A percentile compares a stretch with the other conserved stretches of the same genome.
These are phyloP conservation scores for Dalechampia spathulata DNA, from an alignment of 441 rosid genomes.

Conservation along the genomic window DNA sequence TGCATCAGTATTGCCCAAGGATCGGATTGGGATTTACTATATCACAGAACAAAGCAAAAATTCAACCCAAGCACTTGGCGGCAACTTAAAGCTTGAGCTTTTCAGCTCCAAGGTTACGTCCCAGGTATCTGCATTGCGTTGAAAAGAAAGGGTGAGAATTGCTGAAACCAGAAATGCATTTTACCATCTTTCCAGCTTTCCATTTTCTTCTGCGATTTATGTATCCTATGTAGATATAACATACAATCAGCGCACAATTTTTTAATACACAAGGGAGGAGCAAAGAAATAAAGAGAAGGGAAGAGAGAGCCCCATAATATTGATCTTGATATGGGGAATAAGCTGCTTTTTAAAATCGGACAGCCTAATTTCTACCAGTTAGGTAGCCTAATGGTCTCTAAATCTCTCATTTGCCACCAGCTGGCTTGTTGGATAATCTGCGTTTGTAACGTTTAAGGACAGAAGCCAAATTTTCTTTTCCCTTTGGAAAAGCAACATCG, in stretches of 20 bases:
- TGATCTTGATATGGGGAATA: conserved; percentile 19
- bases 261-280: conserved; percentile 20
- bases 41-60: too few relatives aligned
- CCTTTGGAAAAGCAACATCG: conserved; percentile 91
- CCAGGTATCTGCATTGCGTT: conserved; percentile 1
- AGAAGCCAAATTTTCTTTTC: conserved; percentile 89
- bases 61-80: too few relatives aligned
- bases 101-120: too few relatives aligned
- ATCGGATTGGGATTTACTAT: too few relatives aligned
- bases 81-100: too few relatives aligned
- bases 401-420: conserved; percentile 33
- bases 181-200: conserved; percentile 16
- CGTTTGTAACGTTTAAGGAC: conserved; percentile 96
- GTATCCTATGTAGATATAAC: conserved; percentile 28
- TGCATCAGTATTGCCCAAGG: too few relatives aligned
- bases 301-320: too few relatives aligned
- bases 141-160: too few relatives aligned
- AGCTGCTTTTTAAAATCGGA: conserved; percentile 33
- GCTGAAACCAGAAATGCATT: background rate
- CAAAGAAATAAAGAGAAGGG: conserved; percentile 10
- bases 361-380: too few relatives aligned
- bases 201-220: conserved; percentile 28
- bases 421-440: conserved; percentile 52
- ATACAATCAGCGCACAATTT: too few relatives aligned
- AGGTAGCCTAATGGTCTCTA: conserved; percentile 28